These are phyloP conservation scores for Phalaenopsis aphrodite DNA, from an alignment of 106 monocot species.

Conservation along the genomic window DNA sequence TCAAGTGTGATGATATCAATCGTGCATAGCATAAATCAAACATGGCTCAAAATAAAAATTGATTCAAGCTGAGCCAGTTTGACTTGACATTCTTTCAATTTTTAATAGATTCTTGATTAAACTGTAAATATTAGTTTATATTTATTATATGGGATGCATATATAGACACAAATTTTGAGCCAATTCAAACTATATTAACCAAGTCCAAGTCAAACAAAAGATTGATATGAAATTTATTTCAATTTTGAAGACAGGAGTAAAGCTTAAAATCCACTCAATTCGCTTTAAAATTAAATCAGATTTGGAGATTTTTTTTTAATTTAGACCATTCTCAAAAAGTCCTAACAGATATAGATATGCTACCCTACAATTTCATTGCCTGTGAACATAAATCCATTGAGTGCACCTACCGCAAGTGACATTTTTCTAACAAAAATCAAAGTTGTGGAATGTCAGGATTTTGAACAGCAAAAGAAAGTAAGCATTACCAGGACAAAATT, in stretches of 20 bases:
- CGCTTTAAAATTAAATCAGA: neutral
- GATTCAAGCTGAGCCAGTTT: neutral
- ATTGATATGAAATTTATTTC: neutral
- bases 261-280: neutral
- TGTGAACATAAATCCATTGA: neutral
- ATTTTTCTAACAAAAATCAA: neutral
- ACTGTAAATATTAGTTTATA: neutral
- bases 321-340: neutral
- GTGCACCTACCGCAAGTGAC: neutral
- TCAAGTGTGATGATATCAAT: neutral
- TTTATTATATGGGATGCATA: too few relatives aligned
- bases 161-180: neutral
- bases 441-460: neutral
- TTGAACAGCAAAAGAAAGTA: neutral
- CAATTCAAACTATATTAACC: neutral
- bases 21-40: neutral
- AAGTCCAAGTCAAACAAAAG: neutral
- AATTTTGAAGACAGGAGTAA: neutral
- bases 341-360: neutral
- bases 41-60: neutral
- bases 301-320: neutral
- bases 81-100: neutral
- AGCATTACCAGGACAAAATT: neutral
- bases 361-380: neutral
- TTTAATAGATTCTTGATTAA: neutral